A percentile compares a stretch with the other conserved stretches of the same genome.
These are phyloP conservation scores for Torulaspora gathmanii DNA, from an alignment of 805 yeast genomes.

Conservation along the genomic window DNA sequence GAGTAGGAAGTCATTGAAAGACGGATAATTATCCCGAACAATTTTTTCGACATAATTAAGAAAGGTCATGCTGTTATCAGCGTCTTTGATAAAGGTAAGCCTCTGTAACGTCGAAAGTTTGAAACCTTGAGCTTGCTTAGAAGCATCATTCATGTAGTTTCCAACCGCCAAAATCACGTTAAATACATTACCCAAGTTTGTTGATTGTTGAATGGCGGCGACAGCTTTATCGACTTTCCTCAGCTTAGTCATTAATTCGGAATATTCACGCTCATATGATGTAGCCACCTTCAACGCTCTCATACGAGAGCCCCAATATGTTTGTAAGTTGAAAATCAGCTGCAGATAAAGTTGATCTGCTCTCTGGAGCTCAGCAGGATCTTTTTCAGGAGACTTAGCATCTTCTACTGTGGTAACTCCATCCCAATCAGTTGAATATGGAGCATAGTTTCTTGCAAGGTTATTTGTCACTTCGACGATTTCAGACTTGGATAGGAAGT, in stretches of 20 bases:
- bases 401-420: constrained; percentile 38
- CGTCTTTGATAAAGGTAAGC: constrained; percentile 85
- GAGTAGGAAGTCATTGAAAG: constrained; percentile 64
- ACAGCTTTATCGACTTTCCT: constrained; percentile 70
- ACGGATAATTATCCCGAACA: constrained; percentile 80
- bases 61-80: constrained; percentile 79
- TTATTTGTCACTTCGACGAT: constrained; percentile 70
- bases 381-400: constrained; percentile 54
- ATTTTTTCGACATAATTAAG: constrained; percentile 88
- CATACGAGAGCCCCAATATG: constrained; percentile 90
- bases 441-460: constrained; percentile 66
- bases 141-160: constrained; percentile 90
- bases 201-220: constrained; percentile 58
- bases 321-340: constrained; percentile 73
- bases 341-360: constrained; percentile 83
- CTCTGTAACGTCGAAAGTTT: constrained; percentile 85
- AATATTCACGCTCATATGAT: constrained; percentile 72
- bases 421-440: constrained; percentile 73
- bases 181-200: constrained; percentile 63
- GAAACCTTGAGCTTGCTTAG: constrained; percentile 91
- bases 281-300: constrained; percentile 70
- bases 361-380: constrained; percentile 72
- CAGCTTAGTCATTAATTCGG: constrained; percentile 62
- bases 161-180: constrained; percentile 88
- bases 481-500: constrained; percentile 73